These are phyloP conservation scores for Annona squamosa DNA, from an alignment of 164 flowering plant species.

Conservation along the genomic window DNA sequence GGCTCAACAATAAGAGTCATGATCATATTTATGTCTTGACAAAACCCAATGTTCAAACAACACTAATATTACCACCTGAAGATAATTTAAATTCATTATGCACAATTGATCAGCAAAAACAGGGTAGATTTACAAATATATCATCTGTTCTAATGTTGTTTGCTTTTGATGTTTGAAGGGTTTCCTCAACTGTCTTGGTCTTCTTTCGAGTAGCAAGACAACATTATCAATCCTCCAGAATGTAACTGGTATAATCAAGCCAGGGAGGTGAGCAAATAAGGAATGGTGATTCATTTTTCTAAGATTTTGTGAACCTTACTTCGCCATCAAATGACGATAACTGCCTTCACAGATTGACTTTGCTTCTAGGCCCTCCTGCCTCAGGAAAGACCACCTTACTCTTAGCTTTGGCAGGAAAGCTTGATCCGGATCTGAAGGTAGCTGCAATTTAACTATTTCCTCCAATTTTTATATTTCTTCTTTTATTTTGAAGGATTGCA, in stretches of 20 bases:
- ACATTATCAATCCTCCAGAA: conserved; percentile 37
- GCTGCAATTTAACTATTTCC: not conserved
- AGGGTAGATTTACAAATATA: too few relatives aligned
- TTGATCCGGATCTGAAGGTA: conserved; percentile 24
- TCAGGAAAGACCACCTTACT: conserved; percentile 49
- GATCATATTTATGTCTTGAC: too few relatives aligned
- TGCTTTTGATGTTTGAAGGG: conserved; percentile 27
- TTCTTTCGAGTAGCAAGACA: conserved; percentile 44
- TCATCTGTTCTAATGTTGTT: too few relatives aligned
- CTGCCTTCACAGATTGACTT: conserved; percentile 18
- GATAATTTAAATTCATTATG: too few relatives aligned
- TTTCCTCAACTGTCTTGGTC: conserved; percentile 30
- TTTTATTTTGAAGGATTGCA: too few relatives aligned
- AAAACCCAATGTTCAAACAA: too few relatives aligned
- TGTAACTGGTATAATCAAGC: conserved; percentile 57
- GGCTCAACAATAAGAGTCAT: too few relatives aligned
- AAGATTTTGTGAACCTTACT: too few relatives aligned
- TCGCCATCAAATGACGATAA: too few relatives aligned
- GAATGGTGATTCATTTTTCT: not conserved
- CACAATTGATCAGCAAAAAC: too few relatives aligned
- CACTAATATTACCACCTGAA: too few relatives aligned
- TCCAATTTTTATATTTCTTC: too few relatives aligned
- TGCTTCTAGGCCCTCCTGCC: conserved; percentile 47
- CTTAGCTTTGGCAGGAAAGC: conserved; percentile 45
- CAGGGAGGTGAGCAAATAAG: conserved; percentile 27